Conservation (phyloP, 495 filamentous ascomycete genomes). For the Xylaria longipes region DNA sequence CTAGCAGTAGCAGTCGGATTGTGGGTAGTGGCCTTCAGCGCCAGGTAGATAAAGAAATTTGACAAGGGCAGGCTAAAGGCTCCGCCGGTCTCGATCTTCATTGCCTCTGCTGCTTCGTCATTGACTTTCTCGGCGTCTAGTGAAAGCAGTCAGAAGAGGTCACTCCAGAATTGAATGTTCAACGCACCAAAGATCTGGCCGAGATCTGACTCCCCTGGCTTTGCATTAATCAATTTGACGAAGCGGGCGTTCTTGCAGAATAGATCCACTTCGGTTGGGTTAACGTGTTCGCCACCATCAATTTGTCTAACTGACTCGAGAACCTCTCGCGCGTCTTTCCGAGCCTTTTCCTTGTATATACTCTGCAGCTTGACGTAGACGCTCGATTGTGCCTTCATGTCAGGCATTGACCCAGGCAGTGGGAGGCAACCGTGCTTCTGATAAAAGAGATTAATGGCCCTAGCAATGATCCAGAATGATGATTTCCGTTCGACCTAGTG, state of each 20-base stretch:
- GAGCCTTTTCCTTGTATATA: conserved; percentile 90
- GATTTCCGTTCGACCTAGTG: conserved; percentile 51
- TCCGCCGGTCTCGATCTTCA: conserved; percentile 41
- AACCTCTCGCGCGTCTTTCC: conserved; percentile 79
- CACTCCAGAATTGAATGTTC: conserved; percentile 13
- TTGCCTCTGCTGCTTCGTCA: conserved; percentile 51
- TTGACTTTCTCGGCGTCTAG: conserved; percentile 43
- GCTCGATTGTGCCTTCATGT: conserved; percentile 96
- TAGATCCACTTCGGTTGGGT: conserved; percentile 80
- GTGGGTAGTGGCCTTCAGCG: conserved; percentile 65
- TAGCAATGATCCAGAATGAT: conserved; percentile 88
- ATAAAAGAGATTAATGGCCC: conserved; percentile 80
- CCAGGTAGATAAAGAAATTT: conserved; percentile 79
- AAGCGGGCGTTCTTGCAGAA: conserved; percentile 97
- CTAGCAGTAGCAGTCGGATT: conserved; percentile 52
- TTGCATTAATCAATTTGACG: conserved; percentile 78
- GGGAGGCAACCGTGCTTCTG: conserved; percentile 73
- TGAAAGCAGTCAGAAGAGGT: conserved; percentile 19
- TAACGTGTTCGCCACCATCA: conserved; percentile 60
- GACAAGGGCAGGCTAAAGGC: conserved; percentile 58
- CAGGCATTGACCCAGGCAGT: conserved; percentile 85
- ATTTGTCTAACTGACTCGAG: conserved; percentile 67
- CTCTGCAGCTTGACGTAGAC: conserved; percentile 93
- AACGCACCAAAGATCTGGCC: conserved; percentile 39
- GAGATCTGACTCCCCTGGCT: conserved; percentile 35